phyloP scores from a whole-genome alignment of 1,284 basidiomycete genomes.

The Apiotrichum mycotoxinovorans region DNA sequence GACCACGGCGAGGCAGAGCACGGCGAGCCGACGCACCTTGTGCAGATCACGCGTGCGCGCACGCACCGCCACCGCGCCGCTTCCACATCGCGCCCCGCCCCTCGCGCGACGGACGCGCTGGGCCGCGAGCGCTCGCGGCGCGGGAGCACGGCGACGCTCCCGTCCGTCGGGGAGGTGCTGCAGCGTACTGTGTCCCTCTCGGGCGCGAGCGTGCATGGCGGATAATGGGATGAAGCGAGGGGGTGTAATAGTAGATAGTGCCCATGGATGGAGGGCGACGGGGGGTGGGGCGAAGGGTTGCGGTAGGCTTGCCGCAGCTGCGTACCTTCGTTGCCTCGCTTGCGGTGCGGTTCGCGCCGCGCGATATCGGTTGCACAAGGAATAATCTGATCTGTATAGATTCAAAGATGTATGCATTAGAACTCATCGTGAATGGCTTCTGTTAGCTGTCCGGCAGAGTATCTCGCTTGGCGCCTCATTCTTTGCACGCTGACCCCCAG shows the following conservation, averaged over 20 bases:
- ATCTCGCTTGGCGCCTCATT: too few relatives aligned
- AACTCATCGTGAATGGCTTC: background rate
- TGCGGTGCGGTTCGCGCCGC: too few relatives aligned
- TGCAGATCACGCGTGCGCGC: conserved; percentile 1
- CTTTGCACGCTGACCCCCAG: too few relatives aligned
- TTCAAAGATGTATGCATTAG: conserved; percentile 3
- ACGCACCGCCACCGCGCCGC: background rate
- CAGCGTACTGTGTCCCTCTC: conserved; percentile 35
- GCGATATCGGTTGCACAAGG: too few relatives aligned
- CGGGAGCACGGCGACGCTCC: conserved; percentile 6
- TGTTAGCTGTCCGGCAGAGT: background rate
- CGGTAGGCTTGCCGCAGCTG: too few relatives aligned
- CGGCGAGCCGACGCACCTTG: conserved; percentile 21
- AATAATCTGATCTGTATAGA: background rate
- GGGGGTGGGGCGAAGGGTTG: too few relatives aligned
- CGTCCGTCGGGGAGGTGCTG: conserved; percentile 35
- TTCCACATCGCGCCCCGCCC: background rate
- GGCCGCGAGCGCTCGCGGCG: conserved; percentile 5
- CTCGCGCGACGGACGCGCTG: background rate
- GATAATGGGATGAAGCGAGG: conserved; percentile 13
- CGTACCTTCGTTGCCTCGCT: too few relatives aligned
- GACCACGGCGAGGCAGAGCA: conserved; percentile 18
- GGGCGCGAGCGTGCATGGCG: conserved; percentile 40
- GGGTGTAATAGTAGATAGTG: background rate
- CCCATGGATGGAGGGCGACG: too few relatives aligned